Conservation (phyloP, 208 protist genomes). For the Acanthamoeba royreba region DNA sequence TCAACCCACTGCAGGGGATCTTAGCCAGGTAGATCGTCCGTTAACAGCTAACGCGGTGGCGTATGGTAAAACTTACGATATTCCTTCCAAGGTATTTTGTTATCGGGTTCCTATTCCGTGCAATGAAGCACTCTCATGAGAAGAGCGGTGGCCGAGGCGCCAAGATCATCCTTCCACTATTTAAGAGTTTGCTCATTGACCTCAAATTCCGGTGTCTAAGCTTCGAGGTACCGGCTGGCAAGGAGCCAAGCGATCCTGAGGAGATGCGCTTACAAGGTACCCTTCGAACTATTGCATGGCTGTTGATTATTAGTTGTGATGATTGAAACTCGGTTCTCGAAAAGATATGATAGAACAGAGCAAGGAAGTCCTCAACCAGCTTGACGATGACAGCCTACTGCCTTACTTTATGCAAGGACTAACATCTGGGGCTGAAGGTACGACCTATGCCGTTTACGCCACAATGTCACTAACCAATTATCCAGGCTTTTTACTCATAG, state of each 20-base stretch:
- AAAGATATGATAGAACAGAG: constrained; percentile 1
- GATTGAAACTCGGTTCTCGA: neutral
- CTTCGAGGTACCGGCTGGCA: neutral
- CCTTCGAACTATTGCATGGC: neutral
- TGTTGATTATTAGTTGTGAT: neutral
- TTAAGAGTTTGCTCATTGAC: constrained; percentile 6
- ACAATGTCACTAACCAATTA: neutral
- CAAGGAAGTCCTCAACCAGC: neutral
- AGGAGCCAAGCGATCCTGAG: neutral
- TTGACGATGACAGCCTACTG: constrained; percentile 16
- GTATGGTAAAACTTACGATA: too few species aligned
- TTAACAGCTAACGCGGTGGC: neutral
- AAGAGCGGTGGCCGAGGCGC: neutral
- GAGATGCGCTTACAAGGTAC: neutral
- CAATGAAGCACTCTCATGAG: constrained; percentile 42
- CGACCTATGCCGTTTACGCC: neutral
- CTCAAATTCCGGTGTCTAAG: neutral
- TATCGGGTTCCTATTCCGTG: constrained; percentile 40
- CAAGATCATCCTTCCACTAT: constrained; percentile 37
- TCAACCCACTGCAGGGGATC: constrained; percentile 22
- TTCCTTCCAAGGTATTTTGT: constrained; percentile 1
- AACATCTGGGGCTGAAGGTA: neutral
- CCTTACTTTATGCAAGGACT: constrained; percentile 41
- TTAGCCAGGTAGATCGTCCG: neutral
- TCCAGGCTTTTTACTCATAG: neutral